Evolutionary conservation across 805 yeast genomes (phyloP).

Genomic region (Wickerhamomyces queroliae): DNA sequence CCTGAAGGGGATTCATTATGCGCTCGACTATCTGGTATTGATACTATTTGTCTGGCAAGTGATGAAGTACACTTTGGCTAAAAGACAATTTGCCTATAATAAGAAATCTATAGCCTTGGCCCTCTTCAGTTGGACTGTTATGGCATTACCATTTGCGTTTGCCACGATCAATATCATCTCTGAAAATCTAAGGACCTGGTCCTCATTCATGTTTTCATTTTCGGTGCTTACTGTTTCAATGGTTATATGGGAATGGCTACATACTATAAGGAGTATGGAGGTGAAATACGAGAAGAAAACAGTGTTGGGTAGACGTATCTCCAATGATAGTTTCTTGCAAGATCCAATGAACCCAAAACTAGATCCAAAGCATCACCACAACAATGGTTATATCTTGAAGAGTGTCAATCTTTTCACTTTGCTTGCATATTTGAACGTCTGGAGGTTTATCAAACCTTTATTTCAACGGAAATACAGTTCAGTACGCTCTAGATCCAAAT

Average conservation of each 20-base stretch:
- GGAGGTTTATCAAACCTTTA: neutral
- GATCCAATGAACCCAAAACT: conserved; percentile 5
- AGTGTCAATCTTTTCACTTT: conserved; percentile 14
- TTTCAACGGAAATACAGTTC: too few relatives aligned
- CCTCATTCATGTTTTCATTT: conserved; percentile 40
- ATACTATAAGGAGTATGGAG: conserved; percentile 45
- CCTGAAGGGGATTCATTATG: conserved; percentile 24
- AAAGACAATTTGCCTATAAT: conserved; percentile 40
- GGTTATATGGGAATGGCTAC: conserved; percentile 63
- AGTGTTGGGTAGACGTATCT: conserved; percentile 56
- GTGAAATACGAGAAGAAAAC: conserved; percentile 46
- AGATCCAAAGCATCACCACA: conserved; percentile 3
- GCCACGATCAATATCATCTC: conserved; percentile 29
- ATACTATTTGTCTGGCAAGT: conserved; percentile 26
- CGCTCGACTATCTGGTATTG: conserved; percentile 25
- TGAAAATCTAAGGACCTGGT: conserved; percentile 41
- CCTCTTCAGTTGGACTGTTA: conserved; percentile 32
- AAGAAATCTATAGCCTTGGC: conserved; percentile 44
- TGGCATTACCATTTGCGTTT: conserved; percentile 32
- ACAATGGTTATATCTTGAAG: conserved; percentile 13
- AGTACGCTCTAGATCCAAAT: too few relatives aligned
- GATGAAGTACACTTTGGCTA: conserved; percentile 32
- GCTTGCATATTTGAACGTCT: conserved; percentile 1
- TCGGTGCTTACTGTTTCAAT: conserved; percentile 45
- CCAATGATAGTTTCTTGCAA: conserved; percentile 34